Conservation (phyloP, 2,329 filamentous ascomycete species). For the Diaporthe vaccinii region DNA sequence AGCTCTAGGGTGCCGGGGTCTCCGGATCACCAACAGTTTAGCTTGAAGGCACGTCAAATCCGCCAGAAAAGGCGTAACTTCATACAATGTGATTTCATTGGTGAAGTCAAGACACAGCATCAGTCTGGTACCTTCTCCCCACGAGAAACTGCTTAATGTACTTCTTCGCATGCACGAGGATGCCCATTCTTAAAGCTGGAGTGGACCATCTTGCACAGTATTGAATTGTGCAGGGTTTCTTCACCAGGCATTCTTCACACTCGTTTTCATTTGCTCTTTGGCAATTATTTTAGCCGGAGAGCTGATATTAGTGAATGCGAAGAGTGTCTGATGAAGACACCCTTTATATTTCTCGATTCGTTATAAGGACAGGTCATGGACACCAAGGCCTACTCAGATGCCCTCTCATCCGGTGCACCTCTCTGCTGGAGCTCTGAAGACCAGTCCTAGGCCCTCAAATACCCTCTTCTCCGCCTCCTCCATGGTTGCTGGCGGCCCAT, state of each 20-base stretch:
- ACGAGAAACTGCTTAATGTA: background rate
- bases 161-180: background rate
- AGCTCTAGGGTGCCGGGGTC: background rate
- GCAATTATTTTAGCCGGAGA: background rate
- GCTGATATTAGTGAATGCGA: background rate
- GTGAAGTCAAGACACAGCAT: background rate
- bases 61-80: conserved; percentile 3
- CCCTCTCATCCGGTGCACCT: conserved; percentile 73
- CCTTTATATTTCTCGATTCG: background rate
- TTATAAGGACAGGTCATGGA: background rate
- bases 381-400: background rate
- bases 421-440: conserved; percentile 75
- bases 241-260: background rate
- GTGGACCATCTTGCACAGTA: too few species aligned
- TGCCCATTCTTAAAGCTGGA: background rate
- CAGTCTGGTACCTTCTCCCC: background rate
- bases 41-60: conserved; percentile 2
- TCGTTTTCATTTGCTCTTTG: background rate
- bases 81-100: background rate
- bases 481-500: conserved; percentile 70
- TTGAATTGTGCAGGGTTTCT: background rate
- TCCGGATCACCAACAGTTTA: background rate
- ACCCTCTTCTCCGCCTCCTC: conserved; percentile 83
- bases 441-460: conserved; percentile 81
- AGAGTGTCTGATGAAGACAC: background rate